phyloP scores from a whole-genome alignment of 2,329 filamentous ascomycete genomes.

The Coleophoma cylindrospora region DNA sequence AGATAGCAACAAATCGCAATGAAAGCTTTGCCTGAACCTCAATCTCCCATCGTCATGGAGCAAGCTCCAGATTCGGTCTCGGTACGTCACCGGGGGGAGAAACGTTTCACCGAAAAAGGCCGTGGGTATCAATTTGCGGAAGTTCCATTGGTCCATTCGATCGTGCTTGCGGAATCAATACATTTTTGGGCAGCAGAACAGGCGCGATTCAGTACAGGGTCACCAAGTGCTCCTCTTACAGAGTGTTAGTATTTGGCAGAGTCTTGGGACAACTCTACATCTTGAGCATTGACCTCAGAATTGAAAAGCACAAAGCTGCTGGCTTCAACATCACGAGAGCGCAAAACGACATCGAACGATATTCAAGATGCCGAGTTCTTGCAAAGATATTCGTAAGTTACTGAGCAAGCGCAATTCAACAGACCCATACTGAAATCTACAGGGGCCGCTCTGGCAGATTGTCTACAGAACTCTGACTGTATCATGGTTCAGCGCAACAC shows the following conservation, averaged over 20 bases:
- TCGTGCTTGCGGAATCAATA: not conserved
- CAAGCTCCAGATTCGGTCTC: not conserved
- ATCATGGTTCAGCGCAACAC: slow-evolving; percentile 87
- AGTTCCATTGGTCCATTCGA: not conserved
- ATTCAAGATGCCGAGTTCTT: slow-evolving; percentile 78
- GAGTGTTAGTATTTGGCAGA: not conserved
- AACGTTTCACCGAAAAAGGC: not conserved
- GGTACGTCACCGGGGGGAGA: slow-evolving; percentile 1
- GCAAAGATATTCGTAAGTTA: slow-evolving; percentile 86
- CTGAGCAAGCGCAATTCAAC: not conserved
- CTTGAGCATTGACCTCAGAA: not conserved
- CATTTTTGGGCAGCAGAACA: not conserved
- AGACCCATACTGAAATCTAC: slow-evolving; percentile 7
- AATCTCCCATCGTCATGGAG: not conserved
- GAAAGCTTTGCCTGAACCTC: not conserved
- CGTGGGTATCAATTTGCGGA: not conserved
- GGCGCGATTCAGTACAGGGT: not conserved
- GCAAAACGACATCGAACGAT: not conserved
- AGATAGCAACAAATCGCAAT: too few relatives aligned
- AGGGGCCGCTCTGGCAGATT: slow-evolving; percentile 91
- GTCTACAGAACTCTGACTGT: slow-evolving; percentile 94
- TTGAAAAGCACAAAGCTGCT: too few relatives aligned
- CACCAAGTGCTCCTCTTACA: not conserved
- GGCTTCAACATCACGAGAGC: not conserved
- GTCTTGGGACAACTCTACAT: not conserved